Conservation (phyloP, 2,329 filamentous ascomycete species). For the Verticillium albo-atrum region DNA sequence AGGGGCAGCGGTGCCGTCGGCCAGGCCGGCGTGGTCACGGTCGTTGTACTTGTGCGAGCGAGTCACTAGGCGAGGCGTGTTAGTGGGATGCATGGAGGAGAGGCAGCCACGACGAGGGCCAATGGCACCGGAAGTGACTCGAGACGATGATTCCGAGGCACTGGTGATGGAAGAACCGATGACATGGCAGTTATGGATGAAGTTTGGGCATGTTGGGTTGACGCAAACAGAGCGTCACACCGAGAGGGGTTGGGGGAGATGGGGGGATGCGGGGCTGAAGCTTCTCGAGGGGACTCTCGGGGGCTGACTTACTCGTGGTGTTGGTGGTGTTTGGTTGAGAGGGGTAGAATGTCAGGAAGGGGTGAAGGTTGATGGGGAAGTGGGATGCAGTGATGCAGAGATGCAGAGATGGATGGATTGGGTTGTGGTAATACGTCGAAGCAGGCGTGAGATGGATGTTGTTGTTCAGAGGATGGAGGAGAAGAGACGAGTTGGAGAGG, state of each 20-base stretch:
- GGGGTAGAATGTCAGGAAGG: slow-evolving; percentile 1
- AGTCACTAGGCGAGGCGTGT: slow-evolving; percentile 64
- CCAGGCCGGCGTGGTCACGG: slow-evolving; percentile 78
- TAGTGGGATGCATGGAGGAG: slow-evolving; percentile 2
- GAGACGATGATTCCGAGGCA: neutral
- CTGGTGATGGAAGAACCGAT: neutral
- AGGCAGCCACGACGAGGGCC: too few relatives aligned
- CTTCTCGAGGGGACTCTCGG: neutral
- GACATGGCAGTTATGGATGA: neutral
- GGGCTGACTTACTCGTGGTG: slow-evolving; percentile 12
- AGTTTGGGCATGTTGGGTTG: neutral
- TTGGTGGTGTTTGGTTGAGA: slow-evolving; percentile 6
- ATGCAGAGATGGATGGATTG: neutral
- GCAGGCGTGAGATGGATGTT: neutral
- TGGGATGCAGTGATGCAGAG: neutral
- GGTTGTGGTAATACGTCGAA: neutral
- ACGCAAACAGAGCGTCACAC: slow-evolving; percentile 5
- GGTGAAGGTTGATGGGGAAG: neutral
- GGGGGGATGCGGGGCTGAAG: neutral
- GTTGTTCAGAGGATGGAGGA: slow-evolving; percentile 1
- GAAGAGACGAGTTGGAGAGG: slow-evolving; percentile 2
- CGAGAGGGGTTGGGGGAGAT: neutral
- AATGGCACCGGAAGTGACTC: neutral
- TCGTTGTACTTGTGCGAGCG: slow-evolving; percentile 95
- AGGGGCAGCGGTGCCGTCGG: slow-evolving; percentile 65